Conservation (phyloP, 1,284 basidiomycete genomes). For the Hemileia vastatrix region DNA sequence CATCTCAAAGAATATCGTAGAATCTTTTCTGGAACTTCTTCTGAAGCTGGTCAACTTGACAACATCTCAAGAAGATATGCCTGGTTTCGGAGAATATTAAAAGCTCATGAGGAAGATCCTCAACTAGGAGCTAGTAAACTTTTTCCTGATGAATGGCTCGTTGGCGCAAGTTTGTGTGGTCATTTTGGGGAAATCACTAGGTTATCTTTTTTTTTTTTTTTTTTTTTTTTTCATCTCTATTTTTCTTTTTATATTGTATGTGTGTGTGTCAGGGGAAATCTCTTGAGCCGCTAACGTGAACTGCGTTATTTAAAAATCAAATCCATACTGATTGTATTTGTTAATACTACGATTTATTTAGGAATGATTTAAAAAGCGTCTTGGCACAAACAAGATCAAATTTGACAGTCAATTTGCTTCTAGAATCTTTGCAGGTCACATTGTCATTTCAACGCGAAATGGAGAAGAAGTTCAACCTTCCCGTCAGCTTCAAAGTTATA, state of each 20-base stretch:
- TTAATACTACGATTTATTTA: conserved; percentile 14
- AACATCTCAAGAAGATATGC: conserved; percentile 87
- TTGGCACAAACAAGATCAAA: conserved; percentile 51
- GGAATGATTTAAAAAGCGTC: conserved; percentile 48
- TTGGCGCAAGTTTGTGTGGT: conserved; percentile 65
- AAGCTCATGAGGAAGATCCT: conserved; percentile 77
- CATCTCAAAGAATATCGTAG: conserved; percentile 93
- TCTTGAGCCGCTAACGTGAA: no score
- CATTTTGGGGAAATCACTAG: conserved; percentile 79
- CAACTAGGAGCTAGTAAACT: conserved; percentile 50
- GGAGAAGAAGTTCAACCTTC: conserved; percentile 31
- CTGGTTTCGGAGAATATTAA: conserved; percentile 88
- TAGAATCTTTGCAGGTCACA: conserved; percentile 74
- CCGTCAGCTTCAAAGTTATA: neutral
- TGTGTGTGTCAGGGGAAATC: no score
- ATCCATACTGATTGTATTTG: neutral
- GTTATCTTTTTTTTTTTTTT: conserved; percentile 46
- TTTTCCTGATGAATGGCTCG: conserved; percentile 73
- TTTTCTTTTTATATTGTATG: no score
- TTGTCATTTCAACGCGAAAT: conserved; percentile 74
- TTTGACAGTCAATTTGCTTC: conserved; percentile 62
- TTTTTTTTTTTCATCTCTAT: neutral
- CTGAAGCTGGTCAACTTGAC: conserved; percentile 91
- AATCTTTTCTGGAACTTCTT: conserved; percentile 72
- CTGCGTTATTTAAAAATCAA: neutral